Evolutionary conservation across 345 rosid species (phyloP).

Genomic region (Punica granatum): DNA sequence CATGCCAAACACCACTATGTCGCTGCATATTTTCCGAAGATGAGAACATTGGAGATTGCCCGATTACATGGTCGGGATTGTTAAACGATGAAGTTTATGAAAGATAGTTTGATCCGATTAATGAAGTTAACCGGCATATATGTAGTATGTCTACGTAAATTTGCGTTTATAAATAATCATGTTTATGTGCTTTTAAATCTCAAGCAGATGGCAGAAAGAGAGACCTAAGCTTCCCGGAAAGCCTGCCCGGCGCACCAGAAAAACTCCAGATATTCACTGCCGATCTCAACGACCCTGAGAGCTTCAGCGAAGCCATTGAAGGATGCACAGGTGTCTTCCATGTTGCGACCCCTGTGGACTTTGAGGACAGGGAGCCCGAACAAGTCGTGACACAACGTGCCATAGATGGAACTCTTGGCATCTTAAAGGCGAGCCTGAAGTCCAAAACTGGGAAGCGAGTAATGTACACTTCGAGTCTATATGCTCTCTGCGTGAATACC

Average conservation of each 20-base stretch:
- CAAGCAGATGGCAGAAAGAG: constrained; percentile 11
- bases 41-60: no score
- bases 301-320: constrained; percentile 42
- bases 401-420: constrained; percentile 41
- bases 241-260: constrained; percentile 46
- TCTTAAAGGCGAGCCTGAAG: constrained; percentile 41
- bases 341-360: constrained; percentile 46
- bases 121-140: no score
- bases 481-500: constrained; percentile 3
- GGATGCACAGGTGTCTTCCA: constrained; percentile 59
- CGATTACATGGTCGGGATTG: no score
- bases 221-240: constrained; percentile 16
- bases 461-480: constrained; percentile 53
- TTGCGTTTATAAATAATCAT: no score
- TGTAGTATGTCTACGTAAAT: no score
- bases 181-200: background rate
- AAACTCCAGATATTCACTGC: constrained; percentile 25
- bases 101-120: no score
- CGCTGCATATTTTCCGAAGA: no score
- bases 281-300: constrained; percentile 22
- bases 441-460: constrained; percentile 49
- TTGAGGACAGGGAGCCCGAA: constrained; percentile 4
- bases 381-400: constrained; percentile 36
- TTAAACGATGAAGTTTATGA: no score
- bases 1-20: no score